Conservation (phyloP, 257 asterid genomes). For the Forsythia viridissima region DNA sequence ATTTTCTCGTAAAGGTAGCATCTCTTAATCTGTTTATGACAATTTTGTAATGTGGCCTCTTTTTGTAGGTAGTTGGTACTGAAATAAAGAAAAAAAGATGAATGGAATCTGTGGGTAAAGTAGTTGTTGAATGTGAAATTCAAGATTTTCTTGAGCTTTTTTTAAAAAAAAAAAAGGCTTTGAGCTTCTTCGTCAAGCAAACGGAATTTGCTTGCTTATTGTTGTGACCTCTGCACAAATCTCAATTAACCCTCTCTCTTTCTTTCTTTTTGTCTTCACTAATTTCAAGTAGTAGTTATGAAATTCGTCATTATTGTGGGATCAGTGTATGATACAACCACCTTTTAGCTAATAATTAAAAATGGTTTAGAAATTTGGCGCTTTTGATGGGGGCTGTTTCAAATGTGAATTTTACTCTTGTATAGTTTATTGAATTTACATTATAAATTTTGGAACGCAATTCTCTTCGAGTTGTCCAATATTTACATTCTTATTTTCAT, state of each 20-base stretch:
- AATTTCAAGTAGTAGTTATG: neutral
- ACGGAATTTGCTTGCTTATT: constrained; percentile 21
- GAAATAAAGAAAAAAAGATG: constrained; percentile 7
- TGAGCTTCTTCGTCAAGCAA: constrained; percentile 46
- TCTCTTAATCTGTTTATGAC: too few species aligned
- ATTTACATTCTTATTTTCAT: too few species aligned
- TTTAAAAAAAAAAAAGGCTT: neutral
- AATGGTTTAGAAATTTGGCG: constrained; percentile 22
- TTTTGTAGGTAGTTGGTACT: constrained; percentile 5
- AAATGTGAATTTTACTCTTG: neutral
- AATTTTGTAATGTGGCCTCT: constrained; percentile 14
- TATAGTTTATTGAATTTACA: neutral
- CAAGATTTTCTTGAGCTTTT: constrained; percentile 2
- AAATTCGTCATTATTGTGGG: constrained; percentile 21
- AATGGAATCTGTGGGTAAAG: constrained; percentile 13
- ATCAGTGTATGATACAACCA: constrained; percentile 31
- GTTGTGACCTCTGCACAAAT: constrained; percentile 30
- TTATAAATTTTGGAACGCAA: too few species aligned
- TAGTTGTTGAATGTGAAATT: constrained; percentile 8
- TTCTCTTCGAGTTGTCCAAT: too few species aligned
- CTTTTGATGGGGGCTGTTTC: constrained; percentile 1
- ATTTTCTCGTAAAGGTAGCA: too few species aligned
- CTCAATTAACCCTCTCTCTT: constrained; percentile 15
- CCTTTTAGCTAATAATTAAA: constrained; percentile 2
- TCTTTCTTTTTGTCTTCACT: neutral